Base-by-base conservation (phyloP, 2,329 filamentous ascomycete genomes). In the Thermomyces lanuginosus region DNA sequence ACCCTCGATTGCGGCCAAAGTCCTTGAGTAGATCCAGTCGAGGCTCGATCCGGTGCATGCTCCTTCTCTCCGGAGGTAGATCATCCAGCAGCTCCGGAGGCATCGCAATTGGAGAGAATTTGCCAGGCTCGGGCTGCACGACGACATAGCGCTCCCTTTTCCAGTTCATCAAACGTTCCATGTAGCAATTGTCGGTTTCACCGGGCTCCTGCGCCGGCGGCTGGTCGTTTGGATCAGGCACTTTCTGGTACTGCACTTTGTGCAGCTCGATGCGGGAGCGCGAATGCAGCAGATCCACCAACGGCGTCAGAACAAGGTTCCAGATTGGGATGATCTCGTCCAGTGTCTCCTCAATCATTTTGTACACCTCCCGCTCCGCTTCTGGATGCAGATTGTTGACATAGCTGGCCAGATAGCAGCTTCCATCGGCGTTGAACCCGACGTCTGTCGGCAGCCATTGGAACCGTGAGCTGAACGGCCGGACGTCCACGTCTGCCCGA, bases 381-480 rank as follows among this genome's bases (percentile, higher is more conserved):
- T 31, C 28, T 0, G 58, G 58, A 31, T 61, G 55, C 5, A 62
- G 41, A 29, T 60, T 61, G 33, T 61, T 61, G 39, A 61, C 57
- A 30, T 61, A 61, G 18, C 51, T 53, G 4, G 38, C 43, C 24
- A 60, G 46, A 26, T 42, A 37, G 37, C 45, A 43, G 24, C 30
- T 30, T 10, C 39, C 37, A 16, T 46, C 45, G 3, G 22, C 35
- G 8, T 39, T 35, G 5, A 56, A 37, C n/a, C 47, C 32, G n/a
- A 53, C 37, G 27, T 61, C 50, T 3, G 44, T 41, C 3, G 58
- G 56, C 4, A 64, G 44, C 51, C 60, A 60, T 39, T 68, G 61
- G 30, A 54, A 61, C 1, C 42, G 29, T 0, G 42, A 38, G 16
- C 55, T 49, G 33, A 39, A 48, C 14, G 46, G 46, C 8, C 37